A percentile compares a stretch with the other conserved stretches of the same genome.
Conservation (phyloP, 768 basidiomycete species). For the Rhizopogon roseolus region DNA sequence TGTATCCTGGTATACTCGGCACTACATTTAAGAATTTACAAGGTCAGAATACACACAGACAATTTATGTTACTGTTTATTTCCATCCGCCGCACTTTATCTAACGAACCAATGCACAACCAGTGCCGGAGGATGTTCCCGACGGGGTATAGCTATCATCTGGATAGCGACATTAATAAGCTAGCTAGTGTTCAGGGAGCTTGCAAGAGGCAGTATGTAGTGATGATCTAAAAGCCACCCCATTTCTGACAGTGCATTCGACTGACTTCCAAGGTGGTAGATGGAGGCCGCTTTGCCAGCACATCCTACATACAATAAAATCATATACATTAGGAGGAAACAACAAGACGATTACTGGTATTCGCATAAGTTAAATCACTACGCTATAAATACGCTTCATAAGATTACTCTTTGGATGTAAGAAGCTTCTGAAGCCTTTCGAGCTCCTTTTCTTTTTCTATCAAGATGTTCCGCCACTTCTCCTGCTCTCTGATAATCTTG, state of each 20-base stretch:
- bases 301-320: not conserved
- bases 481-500: constrained; percentile 69
- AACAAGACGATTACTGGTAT: not conserved
- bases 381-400: not conserved
- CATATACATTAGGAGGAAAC: not conserved
- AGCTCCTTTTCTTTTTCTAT: constrained; percentile 83
- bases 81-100: not conserved
- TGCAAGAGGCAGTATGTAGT: too few relatives aligned
- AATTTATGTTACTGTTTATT: not conserved
- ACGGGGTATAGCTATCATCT: too few relatives aligned
- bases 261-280: not conserved
- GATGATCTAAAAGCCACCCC: too few relatives aligned
- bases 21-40: too few relatives aligned
- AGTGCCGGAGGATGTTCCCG: too few relatives aligned
- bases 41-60: not conserved
- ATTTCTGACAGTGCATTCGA: not conserved
- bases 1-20: not conserved
- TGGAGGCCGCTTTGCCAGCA: not conserved
- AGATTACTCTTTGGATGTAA: constrained; percentile 14
- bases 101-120: too few relatives aligned
- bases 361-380: not conserved
- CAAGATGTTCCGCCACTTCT: constrained; percentile 60
- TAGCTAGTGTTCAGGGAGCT: too few relatives aligned
- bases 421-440: constrained; percentile 55
- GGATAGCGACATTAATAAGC: too few relatives aligned